phyloP scores from a whole-genome alignment of 208 protist species.

The Leptomonas pyrrhocoris region DNA sequence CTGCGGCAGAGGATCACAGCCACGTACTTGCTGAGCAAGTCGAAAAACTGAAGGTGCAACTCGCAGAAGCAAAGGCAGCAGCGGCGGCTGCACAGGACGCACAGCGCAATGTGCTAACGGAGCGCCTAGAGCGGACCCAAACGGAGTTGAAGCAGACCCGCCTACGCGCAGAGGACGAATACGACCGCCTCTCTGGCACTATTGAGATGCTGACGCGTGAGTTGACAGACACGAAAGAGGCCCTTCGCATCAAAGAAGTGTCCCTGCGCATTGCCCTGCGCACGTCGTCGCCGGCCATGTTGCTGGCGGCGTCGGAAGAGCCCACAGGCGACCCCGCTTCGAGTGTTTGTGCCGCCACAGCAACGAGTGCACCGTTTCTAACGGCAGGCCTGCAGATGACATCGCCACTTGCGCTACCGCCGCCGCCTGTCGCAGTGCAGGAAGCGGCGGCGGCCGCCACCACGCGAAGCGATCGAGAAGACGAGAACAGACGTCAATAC shows the following conservation, averaged over 20 bases:
- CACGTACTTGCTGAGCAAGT: slow-evolving; percentile 5
- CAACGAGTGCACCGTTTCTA: background rate
- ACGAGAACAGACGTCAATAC: background rate
- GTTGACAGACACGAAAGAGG: slow-evolving; percentile 29
- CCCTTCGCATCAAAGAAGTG: slow-evolving; percentile 42
- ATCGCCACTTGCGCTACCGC: background rate
- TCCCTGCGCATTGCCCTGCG: slow-evolving; percentile 55
- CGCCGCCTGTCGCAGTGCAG: background rate
- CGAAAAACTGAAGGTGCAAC: slow-evolving; percentile 12
- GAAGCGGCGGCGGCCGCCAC: background rate
- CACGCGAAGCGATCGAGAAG: background rate
- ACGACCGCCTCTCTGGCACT: slow-evolving; percentile 22
- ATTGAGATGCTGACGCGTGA: slow-evolving; percentile 25
- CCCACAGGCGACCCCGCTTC: background rate
- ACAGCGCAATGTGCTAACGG: slow-evolving; percentile 37
- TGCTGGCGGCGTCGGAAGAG: background rate
- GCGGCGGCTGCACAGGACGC: slow-evolving; percentile 27
- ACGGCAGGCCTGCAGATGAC: background rate
- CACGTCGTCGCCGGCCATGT: slow-evolving; percentile 18
- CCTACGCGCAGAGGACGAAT: slow-evolving; percentile 35
- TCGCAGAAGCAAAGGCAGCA: slow-evolving; percentile 20
- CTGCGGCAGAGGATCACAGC: background rate
- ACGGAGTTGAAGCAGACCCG: slow-evolving; percentile 27
- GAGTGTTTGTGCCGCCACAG: too few species aligned
- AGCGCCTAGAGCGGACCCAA: slow-evolving; percentile 31